Base-by-base conservation (phyloP, 805 yeast genomes). In the Wickerhamomyces tratensis region DNA sequence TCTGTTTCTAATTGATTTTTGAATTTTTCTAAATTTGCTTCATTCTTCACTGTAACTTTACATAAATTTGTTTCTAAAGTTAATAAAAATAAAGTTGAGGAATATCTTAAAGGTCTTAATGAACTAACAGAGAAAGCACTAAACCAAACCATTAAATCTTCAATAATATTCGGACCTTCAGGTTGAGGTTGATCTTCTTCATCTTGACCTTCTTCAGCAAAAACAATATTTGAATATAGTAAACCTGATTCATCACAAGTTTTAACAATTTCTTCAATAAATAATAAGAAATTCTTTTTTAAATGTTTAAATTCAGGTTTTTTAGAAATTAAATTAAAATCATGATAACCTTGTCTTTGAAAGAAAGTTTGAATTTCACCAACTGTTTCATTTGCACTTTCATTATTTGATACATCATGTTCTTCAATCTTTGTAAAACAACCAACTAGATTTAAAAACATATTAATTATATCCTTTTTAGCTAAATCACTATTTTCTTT, bases 341-440 rank as follows among this genome's bases (percentile, higher is more conserved):
- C 93, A 52, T 82, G 89, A 35, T 67, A 54, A 41, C 68, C 68
- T 58, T 84, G 89, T 12, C 67, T 64, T 42, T 72, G 67, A 50
- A 85, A 84, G 38, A 74, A 62, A 15, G 76, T 65, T 47, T 84
- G 83, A 27, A 88, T 61, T 58, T 86, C 95, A 5, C 72, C 77
- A 9, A 86, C 74, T 0, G 96, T 85, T 33, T 80, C 83, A 13
- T 73, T 65, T 1, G 93, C 84, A 7, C 85, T 75, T 36, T 83
- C 88, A 41, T 74, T 66, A 52, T 79, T 80, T 25, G 66, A 68
- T 40, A 86, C 79, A 57, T 88, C 96, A 58, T 89, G 95, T 27
- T 77, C 75, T 45, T 79, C 80, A 9, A 86, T 74, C 26, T 73
- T 74, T 2, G 77, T 68, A 20, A 76, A 68, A 40, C 88, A 81